Evolutionary conservation across 805 yeast genomes (phyloP), one percentile per base, ranked within the genome.

Genomic region (Isabelozyma rhagii): DNA sequence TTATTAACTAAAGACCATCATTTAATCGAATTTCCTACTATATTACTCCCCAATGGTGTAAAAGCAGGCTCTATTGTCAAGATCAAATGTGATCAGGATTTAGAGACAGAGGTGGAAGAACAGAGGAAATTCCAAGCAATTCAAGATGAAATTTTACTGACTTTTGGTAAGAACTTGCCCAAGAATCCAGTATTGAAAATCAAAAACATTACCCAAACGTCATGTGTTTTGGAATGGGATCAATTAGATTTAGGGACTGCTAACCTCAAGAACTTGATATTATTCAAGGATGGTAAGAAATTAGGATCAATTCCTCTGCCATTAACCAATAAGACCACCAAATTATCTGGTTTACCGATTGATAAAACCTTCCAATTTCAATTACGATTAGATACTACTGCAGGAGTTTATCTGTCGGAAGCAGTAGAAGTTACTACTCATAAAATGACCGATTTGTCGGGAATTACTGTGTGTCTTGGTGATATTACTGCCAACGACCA

Each of bases 161-260:
- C 83, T 2, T 93, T 86, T 64, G 97, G 97, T 29, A 77, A 79
- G 27, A 72, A 81, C 51, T 78, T 80, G 55, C 98, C 99, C 17
- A 65, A 78, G 51, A 58, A 76, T 1, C 99, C 99, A 0, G 74
- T 76, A 14, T 75, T 94, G 54, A 79, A 81, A 48, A 73, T 84
- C 39, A 79, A 82, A 47, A 94, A 93, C 63, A 83, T 87, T 45
- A 93, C 99, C 1, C 99, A 94, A 65, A 94, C 99, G 0, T 85
- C 94, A 47, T 89, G 96, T 66, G 97, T 92, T 15, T 77, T 94
- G 53, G 96, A 89, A 64, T 94, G 99, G 99, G 97, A 91, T 52
- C 80, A 84, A 10, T 72, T 94, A 47, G 83, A 87, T 44, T 70
- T 91, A 49, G 97, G 97, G 8, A 86, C 96, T 1, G 84, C 97